Base-by-base conservation (phyloP, 2,329 filamentous ascomycete genomes). In the Penicillium sp. region DNA sequence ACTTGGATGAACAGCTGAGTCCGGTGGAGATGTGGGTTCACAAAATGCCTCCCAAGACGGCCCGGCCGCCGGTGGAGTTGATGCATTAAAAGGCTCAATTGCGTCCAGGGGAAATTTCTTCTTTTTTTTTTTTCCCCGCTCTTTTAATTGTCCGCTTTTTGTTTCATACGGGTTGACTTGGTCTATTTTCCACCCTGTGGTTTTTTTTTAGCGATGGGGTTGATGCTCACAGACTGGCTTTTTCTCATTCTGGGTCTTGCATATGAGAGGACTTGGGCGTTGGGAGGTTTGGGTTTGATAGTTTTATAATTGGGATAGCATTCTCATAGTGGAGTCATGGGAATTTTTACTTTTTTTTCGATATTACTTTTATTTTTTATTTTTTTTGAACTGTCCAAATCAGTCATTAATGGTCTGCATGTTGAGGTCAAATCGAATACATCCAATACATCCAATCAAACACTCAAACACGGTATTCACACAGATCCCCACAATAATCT, bases 51-150 rank as follows among this genome's bases (percentile, higher is more conserved):
- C 65, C 70, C 11, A 77, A 78, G 65, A 81, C 78, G n/a, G 57
- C 76, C 32, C 66, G 77, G 36, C 78, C 78, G 24, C 78, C 78
- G 1, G 72, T 81, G 11, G 78, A 81, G 63, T 57, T 81, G 59
- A 81, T 81, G 76, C 65, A 73, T 48, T 69, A 52, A 58, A 45
- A 45, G 39, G 42, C 25, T 33, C 43, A 35, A 32, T 11, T 11
- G 29, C 7, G 3, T 4, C 29, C 8, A 32, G 29, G 7, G 12
- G 27, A 27, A 13, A 34, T 33, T 29, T 18, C 9, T 34, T 5
- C 4, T 48, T 36, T 29, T 29, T 32, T 45, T 25, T 49, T 48
- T 18, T 36, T 52, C 46, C n/a, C n/a, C n/a, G n/a, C n/a, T 18
- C 18, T 18, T 18, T 18, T 18, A 18, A 18, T 18, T 18, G 18